Conservation (phyloP, 805 yeast genomes). For the Candida corydali region DNA sequence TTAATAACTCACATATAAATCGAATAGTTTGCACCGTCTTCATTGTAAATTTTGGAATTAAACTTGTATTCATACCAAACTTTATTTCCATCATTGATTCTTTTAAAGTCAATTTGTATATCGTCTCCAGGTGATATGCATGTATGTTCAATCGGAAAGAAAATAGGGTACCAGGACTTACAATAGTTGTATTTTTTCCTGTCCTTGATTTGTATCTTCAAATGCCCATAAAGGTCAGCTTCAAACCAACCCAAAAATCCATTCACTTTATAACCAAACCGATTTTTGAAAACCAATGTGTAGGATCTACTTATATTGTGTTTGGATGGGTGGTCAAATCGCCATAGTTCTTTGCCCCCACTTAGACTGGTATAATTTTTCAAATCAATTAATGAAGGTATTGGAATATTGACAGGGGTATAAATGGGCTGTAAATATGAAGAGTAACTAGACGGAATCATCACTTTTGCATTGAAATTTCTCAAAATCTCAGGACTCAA, state of each 20-base stretch:
- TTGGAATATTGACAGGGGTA: constrained; percentile 22
- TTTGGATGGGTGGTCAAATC: constrained; percentile 49
- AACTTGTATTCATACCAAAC: constrained; percentile 27
- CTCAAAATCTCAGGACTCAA: constrained; percentile 71
- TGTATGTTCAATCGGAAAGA: constrained; percentile 25
- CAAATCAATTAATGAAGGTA: constrained; percentile 13
- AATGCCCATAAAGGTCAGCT: constrained; percentile 62
- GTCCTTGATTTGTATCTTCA: constrained; percentile 50
- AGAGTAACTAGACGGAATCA: constrained; percentile 47
- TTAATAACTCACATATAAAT: constrained; percentile 10
- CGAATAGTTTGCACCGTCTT: constrained; percentile 13
- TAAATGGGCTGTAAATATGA: constrained; percentile 65
- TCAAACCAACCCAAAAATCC: constrained; percentile 74
- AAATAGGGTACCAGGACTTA: constrained; percentile 36
- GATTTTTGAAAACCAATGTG: constrained; percentile 1
- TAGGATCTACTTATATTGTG: not conserved
- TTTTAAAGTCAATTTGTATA: constrained; percentile 11
- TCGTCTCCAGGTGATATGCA: constrained; percentile 7
- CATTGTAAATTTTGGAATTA: constrained; percentile 16
- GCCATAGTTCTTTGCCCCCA: constrained; percentile 54
- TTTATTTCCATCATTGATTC: constrained; percentile 6
- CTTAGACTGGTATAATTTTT: constrained; percentile 18
- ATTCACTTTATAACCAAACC: constrained; percentile 36
- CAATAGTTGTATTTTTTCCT: constrained; percentile 17
- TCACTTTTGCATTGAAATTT: constrained; percentile 12